Evolutionary conservation across 768 basidiomycete genomes (phyloP).

Genomic region (Pleurotus giganteus): DNA sequence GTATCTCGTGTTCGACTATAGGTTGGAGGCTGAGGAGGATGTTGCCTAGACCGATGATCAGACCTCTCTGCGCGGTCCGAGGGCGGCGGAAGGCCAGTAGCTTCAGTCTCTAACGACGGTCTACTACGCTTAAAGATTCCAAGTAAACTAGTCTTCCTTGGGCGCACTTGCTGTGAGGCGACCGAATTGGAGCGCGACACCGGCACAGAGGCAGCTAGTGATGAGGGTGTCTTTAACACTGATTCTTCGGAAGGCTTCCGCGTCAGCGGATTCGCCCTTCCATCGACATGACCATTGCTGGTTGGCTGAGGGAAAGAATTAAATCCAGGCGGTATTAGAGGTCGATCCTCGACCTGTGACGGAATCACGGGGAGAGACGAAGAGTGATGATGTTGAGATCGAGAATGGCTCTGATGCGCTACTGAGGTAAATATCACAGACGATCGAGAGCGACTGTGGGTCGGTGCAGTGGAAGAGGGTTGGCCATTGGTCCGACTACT

Average conservation of each 20-base stretch:
- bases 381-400: constrained; percentile 31
- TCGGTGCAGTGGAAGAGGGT: not conserved
- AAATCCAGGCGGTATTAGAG: not conserved
- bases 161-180: constrained; percentile 34
- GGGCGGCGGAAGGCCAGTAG: constrained; percentile 4
- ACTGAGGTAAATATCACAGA: constrained; percentile 9
- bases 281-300: not conserved
- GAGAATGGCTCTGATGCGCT: constrained; percentile 2
- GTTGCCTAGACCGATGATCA: not conserved
- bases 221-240: constrained; percentile 62
- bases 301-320: not conserved
- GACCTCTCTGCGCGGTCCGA: not conserved
- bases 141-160: constrained; percentile 30
- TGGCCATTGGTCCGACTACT: not conserved
- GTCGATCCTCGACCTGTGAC: constrained; percentile 7
- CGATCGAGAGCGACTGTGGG: not conserved
- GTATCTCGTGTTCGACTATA: constrained; percentile 5
- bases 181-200: constrained; percentile 36
- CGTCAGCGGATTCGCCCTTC: constrained; percentile 21
- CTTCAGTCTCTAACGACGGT: constrained; percentile 28
- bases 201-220: constrained; percentile 50
- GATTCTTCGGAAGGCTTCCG: constrained; percentile 46
- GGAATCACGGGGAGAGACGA: constrained; percentile 31
- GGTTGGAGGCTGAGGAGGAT: not conserved
- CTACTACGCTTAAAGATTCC: constrained; percentile 25